Conservation (phyloP, 1,284 basidiomycete species). For the Puccinia polysora region DNA sequence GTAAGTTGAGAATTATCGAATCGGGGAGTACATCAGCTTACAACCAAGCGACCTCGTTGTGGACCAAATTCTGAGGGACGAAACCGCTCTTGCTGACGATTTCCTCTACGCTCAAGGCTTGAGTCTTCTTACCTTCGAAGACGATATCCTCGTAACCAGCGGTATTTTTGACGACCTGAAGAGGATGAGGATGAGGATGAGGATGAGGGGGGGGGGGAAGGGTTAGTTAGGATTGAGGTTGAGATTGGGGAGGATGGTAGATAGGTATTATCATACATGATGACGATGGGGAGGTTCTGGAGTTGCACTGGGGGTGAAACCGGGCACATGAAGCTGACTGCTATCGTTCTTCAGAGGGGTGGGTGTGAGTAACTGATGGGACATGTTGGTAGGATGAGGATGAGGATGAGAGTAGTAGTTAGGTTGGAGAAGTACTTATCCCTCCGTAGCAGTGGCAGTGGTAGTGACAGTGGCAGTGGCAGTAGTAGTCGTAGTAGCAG, state of each 20-base stretch:
- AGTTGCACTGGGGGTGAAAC: slow-evolving; percentile 43
- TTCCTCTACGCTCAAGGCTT: slow-evolving; percentile 51
- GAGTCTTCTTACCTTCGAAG: slow-evolving; percentile 52
- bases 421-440: no score
- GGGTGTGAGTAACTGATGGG: no score
- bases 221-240: background rate
- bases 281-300: slow-evolving; percentile 42
- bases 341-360: no score
- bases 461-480: no score
- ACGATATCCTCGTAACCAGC: slow-evolving; percentile 52
- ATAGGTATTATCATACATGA: slow-evolving; percentile 17
- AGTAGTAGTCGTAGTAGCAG: no score
- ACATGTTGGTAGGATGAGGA: no score
- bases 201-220: background rate
- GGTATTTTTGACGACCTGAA: slow-evolving; percentile 43
- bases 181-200: no score
- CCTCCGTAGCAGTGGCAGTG: no score
- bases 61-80: slow-evolving; percentile 52
- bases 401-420: no score
- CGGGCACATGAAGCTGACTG: slow-evolving; percentile 41
- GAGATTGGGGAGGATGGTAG: background rate
- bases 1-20: no score
- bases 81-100: slow-evolving; percentile 51
- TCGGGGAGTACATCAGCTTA: no score
- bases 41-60: slow-evolving; percentile 53